These are phyloP conservation scores for Phaeosphaeria sp. DNA, from an alignment of 2,329 filamentous ascomycete species.

Conservation along the genomic window DNA sequence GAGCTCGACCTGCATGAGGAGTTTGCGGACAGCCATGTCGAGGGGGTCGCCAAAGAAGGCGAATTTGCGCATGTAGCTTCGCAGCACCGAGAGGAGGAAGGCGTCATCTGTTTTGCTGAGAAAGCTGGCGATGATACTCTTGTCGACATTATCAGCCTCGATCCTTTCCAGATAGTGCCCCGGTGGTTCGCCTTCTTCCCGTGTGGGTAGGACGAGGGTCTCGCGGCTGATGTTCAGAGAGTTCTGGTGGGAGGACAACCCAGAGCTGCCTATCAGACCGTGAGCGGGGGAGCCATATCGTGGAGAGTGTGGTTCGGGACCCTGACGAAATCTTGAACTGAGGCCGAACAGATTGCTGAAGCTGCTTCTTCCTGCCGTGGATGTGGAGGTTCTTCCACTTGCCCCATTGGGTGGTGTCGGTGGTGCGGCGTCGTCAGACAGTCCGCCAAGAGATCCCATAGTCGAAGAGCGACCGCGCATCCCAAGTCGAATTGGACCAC, in stretches of 20 bases:
- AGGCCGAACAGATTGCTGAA: slow-evolving; percentile 88
- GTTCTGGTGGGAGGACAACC: slow-evolving; percentile 78
- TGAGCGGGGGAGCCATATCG: slow-evolving; percentile 65
- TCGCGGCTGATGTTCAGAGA: slow-evolving; percentile 81
- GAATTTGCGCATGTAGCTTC: slow-evolving; percentile 95
- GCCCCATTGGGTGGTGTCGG: slow-evolving; percentile 56
- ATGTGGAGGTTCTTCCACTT: slow-evolving; percentile 75
- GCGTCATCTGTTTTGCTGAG: slow-evolving; percentile 85
- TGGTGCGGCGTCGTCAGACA: slow-evolving; percentile 73
- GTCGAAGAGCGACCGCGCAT: slow-evolving; percentile 85
- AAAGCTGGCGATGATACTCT: slow-evolving; percentile 82
- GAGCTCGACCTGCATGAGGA: slow-evolving; percentile 94
- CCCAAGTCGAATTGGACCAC: slow-evolving; percentile 64
- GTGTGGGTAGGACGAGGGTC: slow-evolving; percentile 72
- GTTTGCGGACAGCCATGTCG: slow-evolving; percentile 95
- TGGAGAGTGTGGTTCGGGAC: slow-evolving; percentile 71
- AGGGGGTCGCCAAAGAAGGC: slow-evolving; percentile 96
- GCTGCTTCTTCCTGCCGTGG: slow-evolving; percentile 85
- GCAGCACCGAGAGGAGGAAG: slow-evolving; percentile 81
- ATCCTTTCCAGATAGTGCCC: slow-evolving; percentile 86
- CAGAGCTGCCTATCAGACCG: slow-evolving; percentile 71
- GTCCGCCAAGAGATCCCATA: slow-evolving; percentile 78
- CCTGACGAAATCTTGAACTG: slow-evolving; percentile 76
- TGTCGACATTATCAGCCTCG: slow-evolving; percentile 77
- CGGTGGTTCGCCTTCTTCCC: slow-evolving; percentile 86